A percentile compares a stretch with the other conserved stretches of the same genome.
Conservation (phyloP, 2,329 filamentous ascomycete genomes). For the Diaporthe sp. region DNA sequence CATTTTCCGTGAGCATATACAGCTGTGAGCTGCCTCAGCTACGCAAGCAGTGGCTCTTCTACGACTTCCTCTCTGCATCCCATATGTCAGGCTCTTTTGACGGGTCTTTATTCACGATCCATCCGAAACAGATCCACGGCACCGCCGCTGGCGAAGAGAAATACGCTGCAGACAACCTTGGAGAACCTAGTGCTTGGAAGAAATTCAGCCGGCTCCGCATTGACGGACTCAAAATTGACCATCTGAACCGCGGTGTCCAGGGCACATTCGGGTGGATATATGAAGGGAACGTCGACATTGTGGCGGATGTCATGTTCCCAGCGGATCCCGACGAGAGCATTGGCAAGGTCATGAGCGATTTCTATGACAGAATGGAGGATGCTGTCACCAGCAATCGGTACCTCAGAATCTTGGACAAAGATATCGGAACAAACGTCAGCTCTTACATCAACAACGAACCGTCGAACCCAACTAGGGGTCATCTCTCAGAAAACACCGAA, state of each 20-base stretch:
- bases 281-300: conserved; percentile 96
- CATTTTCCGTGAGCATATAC: conserved; percentile 95
- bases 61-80: conserved; percentile 95
- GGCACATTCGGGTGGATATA: conserved; percentile 98
- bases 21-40: conserved; percentile 94
- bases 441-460: conserved; percentile 44
- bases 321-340: conserved; percentile 89
- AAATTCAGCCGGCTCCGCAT: conserved; percentile 95
- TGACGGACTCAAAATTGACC: conserved; percentile 94
- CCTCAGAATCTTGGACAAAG: conserved; percentile 69
- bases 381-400: conserved; percentile 86
- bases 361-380: conserved; percentile 96
- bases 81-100: conserved; percentile 97
- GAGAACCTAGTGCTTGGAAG: conserved; percentile 85
- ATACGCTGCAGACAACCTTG: conserved; percentile 70
- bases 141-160: conserved; percentile 75
- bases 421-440: conserved; percentile 45
- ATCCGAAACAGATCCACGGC: conserved; percentile 91
- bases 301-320: conserved; percentile 95
- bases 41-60: conserved; percentile 97
- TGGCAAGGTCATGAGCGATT: conserved; percentile 94
- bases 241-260: conserved; percentile 92
- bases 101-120: conserved; percentile 96
- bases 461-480: conserved; percentile 24
- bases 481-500: conserved; percentile 30